Evolutionary conservation across 306 rosid genomes (phyloP), one percentile per base, ranked within the genome.

Genomic region (Begonia masoniana): DNA sequence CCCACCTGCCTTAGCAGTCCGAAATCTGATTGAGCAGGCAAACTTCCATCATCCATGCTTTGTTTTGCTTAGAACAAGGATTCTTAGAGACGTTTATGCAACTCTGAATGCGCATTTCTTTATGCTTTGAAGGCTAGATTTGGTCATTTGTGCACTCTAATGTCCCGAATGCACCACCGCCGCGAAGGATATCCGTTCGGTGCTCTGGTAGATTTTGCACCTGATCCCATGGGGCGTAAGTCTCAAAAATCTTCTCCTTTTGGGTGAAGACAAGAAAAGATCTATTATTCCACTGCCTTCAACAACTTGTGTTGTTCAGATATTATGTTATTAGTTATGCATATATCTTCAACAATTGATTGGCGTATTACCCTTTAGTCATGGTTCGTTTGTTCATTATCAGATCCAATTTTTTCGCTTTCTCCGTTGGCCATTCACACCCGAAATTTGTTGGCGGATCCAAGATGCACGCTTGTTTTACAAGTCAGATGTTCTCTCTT

Each of bases 21-120:
- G 99, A 60, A 91, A 91, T 76, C 82, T 91, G 68, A 91, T 91
- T 96, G 99, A 91, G 72, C 99, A 86, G 88, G 99, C 86, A 66
- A 57, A 45, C 4, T 26, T 26, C 35, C 2, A 26, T 26, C 35
- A 26, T 26, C 35, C 2, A 3, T 6, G 6, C 35, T 26, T 26
- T 26, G 35, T 1, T 26, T 26, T 26, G 35, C 35, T 26, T 26
- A 26, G 4, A 26, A 26, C 35, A 26, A 1, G 2, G 35, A 26
- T 26, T 26, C 35, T 26, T 26, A 26, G 35, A 26, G 35, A 26
- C 35, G 35, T 26, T 26, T 1, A 26, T 26, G 35, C 35, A 6
- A 26, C 35, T 26, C 35, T 26, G 35, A 26, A 26, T 26, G 35
- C 6, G 3, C 35, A 0, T 26, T 26, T 26, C 3, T 17, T 17